Evolutionary conservation across 2,329 filamentous ascomycete species (phyloP), one percentile per base, ranked within the genome.

Genomic region (Lojkania enalia): DNA sequence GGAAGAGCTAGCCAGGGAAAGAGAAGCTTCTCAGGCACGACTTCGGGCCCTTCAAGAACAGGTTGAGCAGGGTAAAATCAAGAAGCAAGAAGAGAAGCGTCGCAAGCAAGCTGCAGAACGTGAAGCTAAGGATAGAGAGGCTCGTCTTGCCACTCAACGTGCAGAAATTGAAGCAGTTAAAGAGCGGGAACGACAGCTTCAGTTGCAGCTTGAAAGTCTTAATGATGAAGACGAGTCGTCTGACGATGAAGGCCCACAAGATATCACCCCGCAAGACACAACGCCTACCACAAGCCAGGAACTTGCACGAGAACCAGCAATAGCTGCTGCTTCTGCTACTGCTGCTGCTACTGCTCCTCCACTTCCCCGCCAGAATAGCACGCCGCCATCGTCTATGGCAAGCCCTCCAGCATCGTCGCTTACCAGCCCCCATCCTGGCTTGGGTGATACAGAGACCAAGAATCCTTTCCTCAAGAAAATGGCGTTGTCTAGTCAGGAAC

Each of bases 391-490:
- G 19, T 66, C 69, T 11, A 58, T 71, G 25, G 60, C 64, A 15
- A 67, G 64, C 50, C 65, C 79, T 2, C 72, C 78, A 3, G 75
- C 81, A 35, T 78, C 80, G 16, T 64, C 69, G 3, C 47, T 76
- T 20, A 70, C 73, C 20, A 78, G 76, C 44, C 75, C 74, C 23
- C 70, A 75, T 27, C 69, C 71, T 43, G 73, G 76, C n/a, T 72
- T 77, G 27, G 73, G 77, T 4, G 85, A 89, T 54, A 78, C 81
- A 2, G 88, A 95, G 71, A 96, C 90, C 60, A 92, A 88, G 69
- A 97, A 97, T 65, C 94, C 94, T 2, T 99, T 95, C 75, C 90
- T 92, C 75, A 89, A 87, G 71, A 94, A 91, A 74, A 84, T 95
- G 77, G 85, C 84, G 38, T 86, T 91, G 66, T 76, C 83, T 7